Percentiles rank a stretch among this genome's conserved stretches.
These are phyloP conservation scores for Penicillium sp. DNA, from an alignment of 2,329 filamentous ascomycete species.

Conservation along the genomic window DNA sequence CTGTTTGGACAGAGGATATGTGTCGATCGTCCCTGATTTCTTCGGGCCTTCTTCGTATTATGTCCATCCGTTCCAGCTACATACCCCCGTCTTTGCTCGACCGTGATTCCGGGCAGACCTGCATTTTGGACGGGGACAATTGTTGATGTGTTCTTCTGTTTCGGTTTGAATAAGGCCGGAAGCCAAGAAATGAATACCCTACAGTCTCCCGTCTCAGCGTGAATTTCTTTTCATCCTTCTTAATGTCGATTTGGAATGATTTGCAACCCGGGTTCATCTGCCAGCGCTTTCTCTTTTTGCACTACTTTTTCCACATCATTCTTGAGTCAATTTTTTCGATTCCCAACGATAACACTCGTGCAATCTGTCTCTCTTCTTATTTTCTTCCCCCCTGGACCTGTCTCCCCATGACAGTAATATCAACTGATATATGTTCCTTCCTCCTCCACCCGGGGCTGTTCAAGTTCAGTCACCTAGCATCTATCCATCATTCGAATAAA, in stretches of 20 bases:
- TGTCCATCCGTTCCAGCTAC: constrained; percentile 19
- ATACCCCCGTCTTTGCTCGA: constrained; percentile 18
- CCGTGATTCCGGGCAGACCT: constrained; percentile 11
- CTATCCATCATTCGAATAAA: neutral
- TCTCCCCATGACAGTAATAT: neutral
- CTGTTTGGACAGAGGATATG: constrained; percentile 12
- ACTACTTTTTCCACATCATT: neutral
- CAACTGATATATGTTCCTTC: neutral
- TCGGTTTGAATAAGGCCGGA: neutral
- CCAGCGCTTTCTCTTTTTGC: neutral
- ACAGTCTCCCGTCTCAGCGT: neutral
- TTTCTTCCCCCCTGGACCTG: neutral
- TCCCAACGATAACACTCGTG: neutral
- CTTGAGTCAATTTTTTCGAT: constrained; percentile 2
- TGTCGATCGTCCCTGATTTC: neutral
- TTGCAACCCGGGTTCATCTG: constrained; percentile 3
- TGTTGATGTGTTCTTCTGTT: neutral
- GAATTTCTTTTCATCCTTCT: neutral
- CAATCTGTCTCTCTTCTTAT: neutral
- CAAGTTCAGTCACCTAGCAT: neutral
- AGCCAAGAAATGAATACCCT: neutral
- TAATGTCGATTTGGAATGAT: constrained; percentile 6
- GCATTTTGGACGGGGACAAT: constrained; percentile 16
- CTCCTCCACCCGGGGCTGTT: neutral
- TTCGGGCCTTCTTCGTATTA: neutral